Evolutionary conservation across 441 rosid species (phyloP), one percentile per base, ranked within the genome.

Genomic region (Gossypium laxum): DNA sequence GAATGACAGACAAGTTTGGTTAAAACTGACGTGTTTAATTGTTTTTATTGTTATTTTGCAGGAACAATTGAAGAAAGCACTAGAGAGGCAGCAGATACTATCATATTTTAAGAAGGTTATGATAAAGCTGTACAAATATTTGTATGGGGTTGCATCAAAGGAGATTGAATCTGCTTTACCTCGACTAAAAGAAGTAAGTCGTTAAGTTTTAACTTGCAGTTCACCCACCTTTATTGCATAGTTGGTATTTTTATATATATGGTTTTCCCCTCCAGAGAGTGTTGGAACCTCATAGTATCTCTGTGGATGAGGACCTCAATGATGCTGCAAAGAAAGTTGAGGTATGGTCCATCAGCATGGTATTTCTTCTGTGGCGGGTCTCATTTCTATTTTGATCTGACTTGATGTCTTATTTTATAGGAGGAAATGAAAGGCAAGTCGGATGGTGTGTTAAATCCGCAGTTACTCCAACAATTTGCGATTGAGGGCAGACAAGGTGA

Each of bases 221-320:
- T 54, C 18, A n/a, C 50, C 51, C 14, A 8, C 26, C 59, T 45
- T 45, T 59, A 43, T 59, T 26, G 24, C 7, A 59, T 45, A 22
- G 22, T 41, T 10, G 56, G 34, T 28, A 8, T 15, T 34, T 5
- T 66, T 58, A 12, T 12, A 48, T 32, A 17, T 17, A 70, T 62
- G 71, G 43, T 34, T 34, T 34, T 34, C 11, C 43, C 51, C 32
- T 83, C 62, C 92, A 95, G 98, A 75, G 82, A 56, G 80, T 71
- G 51, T 77, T 92, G 75, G 82, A 82, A 76, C 97, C 98, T 14
- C 98, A 86, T 75, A 83, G 67, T 45, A 84, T 92, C 76, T 83
- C 99, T 0, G 83, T 95, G 73, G 97, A 90, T 3, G 97, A 92
- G 67, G 99, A 92, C 82, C 96, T 92, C 14, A 87, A 84, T 63